Percentiles rank a stretch among this genome's conserved stretches.
Conservation (phyloP, 352 stramenopile genomes). For the Phytophthora hybrid region DNA sequence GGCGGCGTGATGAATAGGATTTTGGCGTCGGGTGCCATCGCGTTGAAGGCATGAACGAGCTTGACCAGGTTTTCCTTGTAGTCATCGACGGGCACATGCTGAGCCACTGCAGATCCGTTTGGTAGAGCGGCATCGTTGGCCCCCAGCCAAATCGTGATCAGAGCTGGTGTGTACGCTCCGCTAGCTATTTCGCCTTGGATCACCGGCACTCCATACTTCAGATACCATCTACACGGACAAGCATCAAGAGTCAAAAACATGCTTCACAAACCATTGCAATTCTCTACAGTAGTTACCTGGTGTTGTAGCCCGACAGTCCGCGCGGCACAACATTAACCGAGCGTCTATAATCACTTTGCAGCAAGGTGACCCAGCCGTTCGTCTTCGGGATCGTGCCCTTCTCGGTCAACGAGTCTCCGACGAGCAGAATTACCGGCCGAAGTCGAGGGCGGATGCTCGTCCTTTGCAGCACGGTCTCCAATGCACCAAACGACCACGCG, state of each 20-base stretch:
- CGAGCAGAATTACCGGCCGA: conserved; percentile 50
- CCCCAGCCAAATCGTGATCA: conserved; percentile 68
- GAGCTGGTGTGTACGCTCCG: conserved; percentile 26
- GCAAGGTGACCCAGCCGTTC: conserved; percentile 53
- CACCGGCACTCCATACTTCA: conserved; percentile 37
- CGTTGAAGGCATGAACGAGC: conserved; percentile 30
- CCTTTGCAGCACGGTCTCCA: conserved; percentile 21
- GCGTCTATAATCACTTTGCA: conserved; percentile 60
- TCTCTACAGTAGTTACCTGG: conserved; percentile 14
- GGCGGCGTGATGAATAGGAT: conserved; percentile 42
- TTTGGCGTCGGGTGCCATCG: conserved; percentile 27
- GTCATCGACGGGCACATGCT: conserved; percentile 54
- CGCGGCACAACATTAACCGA: conserved; percentile 66
- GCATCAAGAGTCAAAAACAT: not conserved
- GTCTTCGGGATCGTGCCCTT: conserved; percentile 34
- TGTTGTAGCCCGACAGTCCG: conserved; percentile 69
- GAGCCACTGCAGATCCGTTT: conserved; percentile 29
- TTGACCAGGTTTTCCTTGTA: conserved; percentile 55
- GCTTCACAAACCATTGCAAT: not conserved
- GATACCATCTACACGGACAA: conserved; percentile 36
- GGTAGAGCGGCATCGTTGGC: conserved; percentile 63
- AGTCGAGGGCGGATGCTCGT: conserved; percentile 19
- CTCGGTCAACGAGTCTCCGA: conserved; percentile 79
- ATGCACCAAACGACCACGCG: conserved; percentile 33
- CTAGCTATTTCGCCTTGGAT: conserved; percentile 42